A percentile compares a stretch with the other conserved stretches of the same genome.
phyloP scores from a whole-genome alignment of 768 basidiomycete genomes.

The Phanerochaete carnosa region DNA sequence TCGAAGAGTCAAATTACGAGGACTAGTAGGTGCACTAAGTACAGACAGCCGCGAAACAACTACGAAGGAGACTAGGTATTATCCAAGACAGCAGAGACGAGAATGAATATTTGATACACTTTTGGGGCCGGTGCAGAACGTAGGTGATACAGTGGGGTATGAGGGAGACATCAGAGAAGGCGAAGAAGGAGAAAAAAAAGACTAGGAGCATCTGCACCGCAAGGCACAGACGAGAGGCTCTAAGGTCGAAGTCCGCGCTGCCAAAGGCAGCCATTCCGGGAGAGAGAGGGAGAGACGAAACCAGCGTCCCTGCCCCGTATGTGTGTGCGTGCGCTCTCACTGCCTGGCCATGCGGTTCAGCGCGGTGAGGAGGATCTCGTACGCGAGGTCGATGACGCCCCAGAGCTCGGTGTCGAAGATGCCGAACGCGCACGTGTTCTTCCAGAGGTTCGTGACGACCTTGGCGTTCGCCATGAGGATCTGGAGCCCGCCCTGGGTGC shows the following conservation, averaged over 20 bases:
- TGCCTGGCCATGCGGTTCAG: conserved; percentile 27
- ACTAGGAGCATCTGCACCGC: not conserved
- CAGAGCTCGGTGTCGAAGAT: conserved; percentile 46
- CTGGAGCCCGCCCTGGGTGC: conserved; percentile 24
- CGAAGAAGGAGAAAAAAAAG: not conserved
- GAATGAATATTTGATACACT: conserved; percentile 20
- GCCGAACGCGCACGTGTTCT: conserved; percentile 46
- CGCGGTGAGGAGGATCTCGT: conserved; percentile 44
- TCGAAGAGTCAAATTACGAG: not conserved
- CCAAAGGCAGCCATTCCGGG: not conserved
- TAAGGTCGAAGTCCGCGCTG: conserved; percentile 1
- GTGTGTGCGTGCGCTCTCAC: conserved; percentile 1
- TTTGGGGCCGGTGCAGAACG: not conserved
- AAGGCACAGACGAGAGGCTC: not conserved
- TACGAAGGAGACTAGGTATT: not conserved
- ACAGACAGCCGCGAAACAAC: not conserved
- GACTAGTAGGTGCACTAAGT: not conserved
- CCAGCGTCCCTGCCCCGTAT: conserved; percentile 7
- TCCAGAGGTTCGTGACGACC: conserved; percentile 46
- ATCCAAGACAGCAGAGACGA: not conserved
- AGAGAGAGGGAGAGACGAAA: conserved; percentile 1
- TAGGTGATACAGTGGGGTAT: conserved; percentile 16
- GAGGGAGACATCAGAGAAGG: conserved; percentile 1
- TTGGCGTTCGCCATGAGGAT: conserved; percentile 34
- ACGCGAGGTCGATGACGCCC: conserved; percentile 45